Evolutionary conservation across 1,284 basidiomycete genomes (phyloP), one percentile per base, ranked within the genome.

Genomic region (Ustilago lituana): DNA sequence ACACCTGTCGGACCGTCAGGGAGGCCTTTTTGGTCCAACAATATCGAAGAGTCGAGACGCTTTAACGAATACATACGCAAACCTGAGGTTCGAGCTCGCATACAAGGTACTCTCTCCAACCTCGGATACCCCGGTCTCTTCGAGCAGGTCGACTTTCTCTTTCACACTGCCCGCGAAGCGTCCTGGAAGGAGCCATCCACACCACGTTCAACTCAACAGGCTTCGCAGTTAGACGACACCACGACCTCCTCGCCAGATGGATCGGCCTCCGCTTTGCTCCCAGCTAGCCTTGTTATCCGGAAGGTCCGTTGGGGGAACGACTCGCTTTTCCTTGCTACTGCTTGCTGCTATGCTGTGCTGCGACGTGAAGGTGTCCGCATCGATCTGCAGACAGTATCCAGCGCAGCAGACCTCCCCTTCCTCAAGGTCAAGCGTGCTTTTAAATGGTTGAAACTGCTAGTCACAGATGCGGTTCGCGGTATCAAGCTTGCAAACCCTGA

Each of bases 271-370:
- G 27, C 12, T 12, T 29, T 29, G 3, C 12, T 53, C n/a, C 54
- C 45, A 17, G 12, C 46, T 15, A 35, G 39, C 27, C n/a, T 50
- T 10, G 24, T 29, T 1, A 22, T 44, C n/a, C 59, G 41, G 26
- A 37, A 49, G 11, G 49, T 70, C 33, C 48, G 31, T 7, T 70
- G 67, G 67, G 67, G 67, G 9, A 39, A 32, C 10, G 27, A 35
- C 11, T 57, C 67, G 6, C 32, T 56, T 17, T 23, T 35, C 4
- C 44, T 70, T 2, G 67, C 67, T n/a, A 45, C 61, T 2, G 67
- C 67, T 17, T 70, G 67, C 45, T 70, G 67, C 46, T 70, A 60
- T 23, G 61, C 46, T 22, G 58, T 70, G 12, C 20, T 70, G 15
- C 46, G 67, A 9, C 52, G 61, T 3, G 37, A 61, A 43, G 49